Evolutionary conservation across 2,329 filamentous ascomycete species (phyloP).

Genomic region (Fusarium xyrophilum): DNA sequence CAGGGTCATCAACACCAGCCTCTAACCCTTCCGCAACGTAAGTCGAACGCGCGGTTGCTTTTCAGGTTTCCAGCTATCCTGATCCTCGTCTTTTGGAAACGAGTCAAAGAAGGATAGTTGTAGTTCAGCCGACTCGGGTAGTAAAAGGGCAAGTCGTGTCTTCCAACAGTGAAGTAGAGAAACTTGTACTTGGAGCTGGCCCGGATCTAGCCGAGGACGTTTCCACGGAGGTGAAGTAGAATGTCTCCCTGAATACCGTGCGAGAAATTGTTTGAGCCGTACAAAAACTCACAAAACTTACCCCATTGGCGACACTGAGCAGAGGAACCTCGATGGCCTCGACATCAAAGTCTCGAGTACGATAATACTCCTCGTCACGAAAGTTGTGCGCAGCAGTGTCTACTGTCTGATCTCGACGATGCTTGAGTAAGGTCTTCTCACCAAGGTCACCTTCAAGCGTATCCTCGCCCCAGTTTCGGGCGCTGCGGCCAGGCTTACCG

Average conservation of each 20-base stretch:
- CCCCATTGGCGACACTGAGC: constrained; percentile 73
- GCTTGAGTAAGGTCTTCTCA: constrained; percentile 56
- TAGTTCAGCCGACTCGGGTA: constrained; percentile 71
- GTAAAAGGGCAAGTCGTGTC: constrained; percentile 76
- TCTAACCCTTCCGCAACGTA: constrained; percentile 69
- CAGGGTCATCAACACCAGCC: constrained; percentile 69
- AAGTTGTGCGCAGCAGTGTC: constrained; percentile 61
- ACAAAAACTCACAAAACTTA: no score
- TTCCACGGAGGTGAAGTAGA: constrained; percentile 72
- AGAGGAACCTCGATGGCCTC: constrained; percentile 71
- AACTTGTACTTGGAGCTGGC: constrained; percentile 73
- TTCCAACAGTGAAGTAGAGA: constrained; percentile 70
- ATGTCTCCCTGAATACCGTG: no score
- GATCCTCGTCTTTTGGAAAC: constrained; percentile 72
- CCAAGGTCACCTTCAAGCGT: constrained; percentile 65
- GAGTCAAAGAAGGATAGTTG: constrained; percentile 73
- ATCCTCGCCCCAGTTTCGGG: constrained; percentile 58
- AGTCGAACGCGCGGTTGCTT: constrained; percentile 64
- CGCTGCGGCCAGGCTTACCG: constrained; percentile 58
- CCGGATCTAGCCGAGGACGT: constrained; percentile 68
- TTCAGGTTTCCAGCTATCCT: constrained; percentile 64
- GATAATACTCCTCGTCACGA: constrained; percentile 69
- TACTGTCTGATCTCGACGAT: constrained; percentile 55
- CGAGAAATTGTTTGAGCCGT: no score
- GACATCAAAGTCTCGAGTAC: constrained; percentile 68